Evolutionary conservation across 2,329 filamentous ascomycete species (phyloP).

Genomic region (Cladosporium sp.): DNA sequence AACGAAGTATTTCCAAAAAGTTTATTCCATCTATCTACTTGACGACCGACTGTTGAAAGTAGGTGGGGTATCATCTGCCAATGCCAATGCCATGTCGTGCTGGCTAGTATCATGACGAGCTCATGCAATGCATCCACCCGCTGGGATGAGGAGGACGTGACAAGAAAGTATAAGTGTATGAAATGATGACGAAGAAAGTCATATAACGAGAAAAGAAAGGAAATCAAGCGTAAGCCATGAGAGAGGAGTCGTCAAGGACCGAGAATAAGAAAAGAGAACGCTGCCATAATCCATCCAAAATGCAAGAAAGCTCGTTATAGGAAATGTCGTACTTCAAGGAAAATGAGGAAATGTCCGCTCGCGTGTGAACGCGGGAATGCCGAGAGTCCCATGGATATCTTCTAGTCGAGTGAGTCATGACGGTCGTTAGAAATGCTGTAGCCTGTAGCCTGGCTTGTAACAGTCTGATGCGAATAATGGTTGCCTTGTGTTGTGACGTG

Average conservation of each 20-base stretch:
- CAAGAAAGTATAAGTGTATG: too few relatives aligned
- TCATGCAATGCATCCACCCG: conserved; percentile 12
- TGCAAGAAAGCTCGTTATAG: not conserved
- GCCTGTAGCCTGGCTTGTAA: conserved; percentile 5
- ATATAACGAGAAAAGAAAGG: not conserved
- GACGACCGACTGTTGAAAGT: conserved; percentile 7
- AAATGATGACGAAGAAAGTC: too few relatives aligned
- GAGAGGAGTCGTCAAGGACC: not conserved
- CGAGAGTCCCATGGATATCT: not conserved
- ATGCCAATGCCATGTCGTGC: conserved; percentile 3
- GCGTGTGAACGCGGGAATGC: not conserved
- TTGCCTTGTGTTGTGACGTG: not conserved
- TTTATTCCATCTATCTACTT: conserved; percentile 4
- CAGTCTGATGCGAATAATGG: conserved; percentile 1
- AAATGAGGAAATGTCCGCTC: not conserved
- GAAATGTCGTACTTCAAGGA: not conserved
- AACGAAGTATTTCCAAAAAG: not conserved
- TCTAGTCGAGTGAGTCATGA: conserved; percentile 4
- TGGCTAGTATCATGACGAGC: conserved; percentile 7
- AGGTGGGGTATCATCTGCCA: conserved; percentile 12
- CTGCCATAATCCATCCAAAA: not conserved
- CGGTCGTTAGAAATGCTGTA: not conserved
- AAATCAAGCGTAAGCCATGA: not conserved
- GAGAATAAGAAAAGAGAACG: not conserved
- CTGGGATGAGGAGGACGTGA: not conserved